Conservation (phyloP, 176 grass and related monocot genomes). For the Raddia distichophylla region DNA sequence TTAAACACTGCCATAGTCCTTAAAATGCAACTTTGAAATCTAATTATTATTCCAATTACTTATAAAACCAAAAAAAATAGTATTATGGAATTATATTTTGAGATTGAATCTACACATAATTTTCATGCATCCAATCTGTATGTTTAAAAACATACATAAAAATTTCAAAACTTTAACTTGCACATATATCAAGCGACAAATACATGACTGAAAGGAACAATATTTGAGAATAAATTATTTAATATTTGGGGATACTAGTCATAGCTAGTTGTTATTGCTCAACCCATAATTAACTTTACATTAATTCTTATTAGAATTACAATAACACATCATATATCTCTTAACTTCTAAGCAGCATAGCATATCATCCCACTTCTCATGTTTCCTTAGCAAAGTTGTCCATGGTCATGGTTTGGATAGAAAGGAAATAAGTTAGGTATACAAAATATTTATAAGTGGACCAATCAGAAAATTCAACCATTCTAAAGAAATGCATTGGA, state of each 20-base stretch:
- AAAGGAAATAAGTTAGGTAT: not conserved
- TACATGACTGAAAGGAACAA: too few species aligned
- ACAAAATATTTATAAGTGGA: not conserved
- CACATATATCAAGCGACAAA: too few species aligned
- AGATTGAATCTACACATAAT: too few species aligned
- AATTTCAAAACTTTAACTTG: too few species aligned
- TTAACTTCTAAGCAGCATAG: not conserved
- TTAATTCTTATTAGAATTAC: constrained; percentile 10
- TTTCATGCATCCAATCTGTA: too few species aligned
- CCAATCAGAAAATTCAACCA: not conserved
- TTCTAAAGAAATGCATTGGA: constrained; percentile 20
- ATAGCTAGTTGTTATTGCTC: constrained; percentile 12
- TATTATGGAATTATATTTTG: too few species aligned
- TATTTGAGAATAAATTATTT: too few species aligned
- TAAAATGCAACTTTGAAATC: too few species aligned
- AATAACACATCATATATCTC: not conserved
- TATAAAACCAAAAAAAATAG: too few species aligned
- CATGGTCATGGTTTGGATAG: not conserved
- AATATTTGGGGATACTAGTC: not conserved
- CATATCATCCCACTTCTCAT: not conserved
- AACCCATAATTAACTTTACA: not conserved
- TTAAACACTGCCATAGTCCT: too few species aligned
- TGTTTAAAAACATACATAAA: too few species aligned
- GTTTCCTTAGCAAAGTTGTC: not conserved
- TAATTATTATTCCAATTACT: too few species aligned